These are phyloP conservation scores for Verticillium nonalfalfae DNA, from an alignment of 2,329 filamentous ascomycete genomes.

Conservation along the genomic window DNA sequence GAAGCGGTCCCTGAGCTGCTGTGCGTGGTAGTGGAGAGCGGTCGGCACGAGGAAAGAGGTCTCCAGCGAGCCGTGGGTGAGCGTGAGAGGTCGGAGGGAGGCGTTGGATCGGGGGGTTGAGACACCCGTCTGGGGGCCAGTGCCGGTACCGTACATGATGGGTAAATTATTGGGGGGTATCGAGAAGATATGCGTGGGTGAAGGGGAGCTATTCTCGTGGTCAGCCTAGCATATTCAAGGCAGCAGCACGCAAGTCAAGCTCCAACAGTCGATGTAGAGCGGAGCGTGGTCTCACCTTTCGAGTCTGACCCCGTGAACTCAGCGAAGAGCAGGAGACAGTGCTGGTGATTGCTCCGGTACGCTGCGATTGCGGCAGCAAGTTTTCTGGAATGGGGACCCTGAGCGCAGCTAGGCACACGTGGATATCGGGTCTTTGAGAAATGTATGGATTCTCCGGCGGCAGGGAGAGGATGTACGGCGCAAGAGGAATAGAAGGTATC, in stretches of 20 bases:
- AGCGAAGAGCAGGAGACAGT: slow-evolving; percentile 30
- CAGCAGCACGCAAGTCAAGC: neutral
- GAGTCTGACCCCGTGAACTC: slow-evolving; percentile 27
- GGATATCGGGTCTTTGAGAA: neutral
- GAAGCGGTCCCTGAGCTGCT: slow-evolving; percentile 90
- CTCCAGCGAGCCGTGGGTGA: slow-evolving; percentile 91
- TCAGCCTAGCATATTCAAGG: neutral
- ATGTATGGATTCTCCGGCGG: neutral
- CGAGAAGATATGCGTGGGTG: slow-evolving; percentile 19
- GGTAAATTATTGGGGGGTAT: slow-evolving; percentile 31
- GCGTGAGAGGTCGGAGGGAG: slow-evolving; percentile 83
- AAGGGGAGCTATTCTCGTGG: slow-evolving; percentile 7
- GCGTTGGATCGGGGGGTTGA: slow-evolving; percentile 92
- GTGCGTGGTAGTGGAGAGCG: slow-evolving; percentile 90
- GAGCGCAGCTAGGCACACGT: neutral
- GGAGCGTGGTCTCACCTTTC: neutral
- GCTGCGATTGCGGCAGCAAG: neutral
- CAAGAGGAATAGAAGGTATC: neutral
- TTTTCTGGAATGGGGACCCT: neutral
- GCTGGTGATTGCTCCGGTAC: neutral
- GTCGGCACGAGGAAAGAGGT: slow-evolving; percentile 94
- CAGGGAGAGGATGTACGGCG: neutral
- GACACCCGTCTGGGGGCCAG: slow-evolving; percentile 88
- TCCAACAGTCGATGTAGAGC: slow-evolving; percentile 1
- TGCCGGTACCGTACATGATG: slow-evolving; percentile 79